A percentile compares a stretch with the other conserved stretches of the same genome.
phyloP scores from a whole-genome alignment of 345 rosid genomes.

The Acer campestre region DNA sequence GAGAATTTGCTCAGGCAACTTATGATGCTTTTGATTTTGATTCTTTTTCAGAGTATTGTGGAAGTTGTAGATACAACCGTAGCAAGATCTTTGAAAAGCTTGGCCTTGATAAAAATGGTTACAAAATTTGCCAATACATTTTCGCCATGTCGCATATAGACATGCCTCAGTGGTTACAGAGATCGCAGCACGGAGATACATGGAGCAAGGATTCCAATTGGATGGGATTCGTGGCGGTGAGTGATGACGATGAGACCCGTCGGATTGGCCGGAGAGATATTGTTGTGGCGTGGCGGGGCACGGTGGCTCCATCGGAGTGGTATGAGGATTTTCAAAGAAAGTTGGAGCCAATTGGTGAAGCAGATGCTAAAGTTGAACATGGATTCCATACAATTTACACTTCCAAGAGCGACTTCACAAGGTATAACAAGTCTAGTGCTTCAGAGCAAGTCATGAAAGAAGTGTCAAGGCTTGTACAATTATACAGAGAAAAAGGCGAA shows the following conservation, averaged over 20 bases:
- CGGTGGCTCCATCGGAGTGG: conserved; percentile 46
- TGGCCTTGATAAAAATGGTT: conserved; percentile 34
- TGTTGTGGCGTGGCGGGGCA: conserved; percentile 48
- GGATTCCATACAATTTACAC: conserved; percentile 49
- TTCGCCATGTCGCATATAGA: conserved; percentile 43
- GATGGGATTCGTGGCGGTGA: conserved; percentile 51
- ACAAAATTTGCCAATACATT: conserved; percentile 36
- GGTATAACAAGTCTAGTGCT: conserved; percentile 49
- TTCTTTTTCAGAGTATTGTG: conserved; percentile 41
- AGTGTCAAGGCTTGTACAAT: conserved; percentile 27
- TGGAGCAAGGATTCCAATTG: conserved; percentile 54
- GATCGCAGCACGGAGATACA: conserved; percentile 21
- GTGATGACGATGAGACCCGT: conserved; percentile 25
- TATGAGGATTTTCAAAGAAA: conserved; percentile 33
- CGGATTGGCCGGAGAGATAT: conserved; percentile 51
- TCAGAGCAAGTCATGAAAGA: conserved; percentile 50
- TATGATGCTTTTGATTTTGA: conserved; percentile 51
- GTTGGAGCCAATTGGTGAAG: conserved; percentile 30
- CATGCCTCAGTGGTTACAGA: conserved; percentile 41
- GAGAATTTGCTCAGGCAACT: conserved; percentile 46
- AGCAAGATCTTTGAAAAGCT: conserved; percentile 31
- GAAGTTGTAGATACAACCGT: conserved; percentile 40
- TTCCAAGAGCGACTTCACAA: conserved; percentile 32
- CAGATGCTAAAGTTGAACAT: conserved; percentile 33
- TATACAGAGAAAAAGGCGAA: conserved; percentile 32